Evolutionary conservation across 805 yeast genomes (phyloP), one percentile per base, ranked within the genome.

Genomic region (Candida odintsovae): DNA sequence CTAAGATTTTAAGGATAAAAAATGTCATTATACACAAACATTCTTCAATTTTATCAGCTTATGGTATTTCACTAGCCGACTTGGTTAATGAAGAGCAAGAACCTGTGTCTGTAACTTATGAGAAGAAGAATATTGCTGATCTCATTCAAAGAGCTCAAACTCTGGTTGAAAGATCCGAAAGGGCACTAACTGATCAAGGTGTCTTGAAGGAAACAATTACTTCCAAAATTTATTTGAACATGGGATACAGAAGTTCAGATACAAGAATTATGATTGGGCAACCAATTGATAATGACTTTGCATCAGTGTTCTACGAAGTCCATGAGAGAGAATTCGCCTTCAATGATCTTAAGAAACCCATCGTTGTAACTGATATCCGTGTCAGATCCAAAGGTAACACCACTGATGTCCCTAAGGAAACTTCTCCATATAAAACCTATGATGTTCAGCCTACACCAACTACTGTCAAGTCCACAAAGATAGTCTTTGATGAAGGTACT

Each of bases 191-290:
- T 12, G 21, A 54, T 48, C 52, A 66, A 61, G 57, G 65, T 43
- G 56, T 52, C n/a, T 38, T 48, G 41, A 43, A 50, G 15, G 68
- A 65, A 47, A 46, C 55, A 3, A 49, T 57, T 25, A 50, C 42
- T 25, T 48, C 55, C 7, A 50, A 50, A 2, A 60, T 66, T 9
- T 65, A 58, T 49, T 63, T 72, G 50, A 68, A 73, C 48, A 68
- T 73, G 73, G 66, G 75, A 41, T 73, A 70, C 52, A 66, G 61
- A 42, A 77, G 77, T 7, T 68, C 76, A 3, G 77, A 75, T 54
- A 74, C 78, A 16, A 71, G 70, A 52, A 63, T 73, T 42, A 63
- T 71, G 57, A 51, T 58, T 42, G 40, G 57, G 20, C 51, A 50
- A 36, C 57, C 56, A 13, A 15, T 4, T 31, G 62, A 60, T 18